Conservation (phyloP, 768 basidiomycete genomes). For the Termitomyces sp. region DNA sequence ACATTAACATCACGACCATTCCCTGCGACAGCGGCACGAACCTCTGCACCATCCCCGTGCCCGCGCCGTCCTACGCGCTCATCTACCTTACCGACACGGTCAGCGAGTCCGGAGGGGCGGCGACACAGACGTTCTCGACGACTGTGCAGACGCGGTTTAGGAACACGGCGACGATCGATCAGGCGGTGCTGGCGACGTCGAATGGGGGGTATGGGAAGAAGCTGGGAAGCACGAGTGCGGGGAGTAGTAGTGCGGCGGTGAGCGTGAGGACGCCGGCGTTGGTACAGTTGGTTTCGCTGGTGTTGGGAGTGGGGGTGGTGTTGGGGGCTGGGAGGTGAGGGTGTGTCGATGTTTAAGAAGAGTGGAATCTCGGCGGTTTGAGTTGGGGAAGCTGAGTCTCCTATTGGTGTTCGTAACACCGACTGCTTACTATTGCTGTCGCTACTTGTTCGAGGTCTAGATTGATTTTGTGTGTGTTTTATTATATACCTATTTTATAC, state of each 20-base stretch:
- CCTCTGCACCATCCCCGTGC: conserved; percentile 57
- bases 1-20: conserved; percentile 52
- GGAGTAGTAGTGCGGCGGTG: conserved; percentile 19
- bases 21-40: conserved; percentile 52
- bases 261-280: background rate
- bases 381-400: no score
- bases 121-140: conserved; percentile 49
- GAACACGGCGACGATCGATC: conserved; percentile 56
- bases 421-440: background rate
- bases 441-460: background rate
- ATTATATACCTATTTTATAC: background rate
- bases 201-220: conserved; percentile 33
- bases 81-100: conserved; percentile 55
- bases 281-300: background rate
- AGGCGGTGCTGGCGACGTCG: conserved; percentile 49
- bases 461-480: background rate
- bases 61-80: conserved; percentile 70
- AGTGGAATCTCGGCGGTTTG: no score
- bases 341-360: no score
- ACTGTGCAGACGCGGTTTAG: conserved; percentile 51
- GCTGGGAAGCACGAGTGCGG: conserved; percentile 30
- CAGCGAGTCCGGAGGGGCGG: conserved; percentile 21
- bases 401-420: background rate
- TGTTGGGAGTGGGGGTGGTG: background rate
- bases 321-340: background rate